Conservation (phyloP, 2,329 filamentous ascomycete genomes). For the Gnomoniopsis sp. region DNA sequence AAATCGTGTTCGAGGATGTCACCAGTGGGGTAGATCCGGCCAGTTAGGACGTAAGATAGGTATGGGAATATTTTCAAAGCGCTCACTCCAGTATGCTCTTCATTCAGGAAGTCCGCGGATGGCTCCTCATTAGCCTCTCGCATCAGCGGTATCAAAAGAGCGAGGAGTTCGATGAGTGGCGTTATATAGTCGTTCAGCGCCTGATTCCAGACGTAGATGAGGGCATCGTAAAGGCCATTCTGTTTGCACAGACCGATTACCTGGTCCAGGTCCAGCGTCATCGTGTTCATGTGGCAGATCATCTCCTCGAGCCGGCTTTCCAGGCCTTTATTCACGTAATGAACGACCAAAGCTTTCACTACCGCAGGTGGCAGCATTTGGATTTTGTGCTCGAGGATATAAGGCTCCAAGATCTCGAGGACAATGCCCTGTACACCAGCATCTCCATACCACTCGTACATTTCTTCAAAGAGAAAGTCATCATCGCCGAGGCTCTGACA, state of each 20-base stretch:
- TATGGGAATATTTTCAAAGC: constrained; percentile 94
- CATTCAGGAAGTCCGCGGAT: constrained; percentile 53
- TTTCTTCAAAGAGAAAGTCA: constrained; percentile 86
- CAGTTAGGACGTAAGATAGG: constrained; percentile 85
- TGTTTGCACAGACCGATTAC: constrained; percentile 88
- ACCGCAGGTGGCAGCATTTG: constrained; percentile 74
- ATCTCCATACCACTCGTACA: constrained; percentile 88
- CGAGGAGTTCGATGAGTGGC: constrained; percentile 78
- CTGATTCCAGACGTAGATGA: constrained; percentile 96
- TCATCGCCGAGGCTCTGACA: constrained; percentile 74
- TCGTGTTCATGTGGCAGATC: constrained; percentile 87
- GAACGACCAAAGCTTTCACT: constrained; percentile 78
- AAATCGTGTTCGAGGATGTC: constrained; percentile 68
- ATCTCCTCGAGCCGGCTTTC: constrained; percentile 85
- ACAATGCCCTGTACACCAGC: constrained; percentile 71
- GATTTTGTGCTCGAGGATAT: constrained; percentile 77
- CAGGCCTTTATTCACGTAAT: constrained; percentile 74
- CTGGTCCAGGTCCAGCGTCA: constrained; percentile 90
- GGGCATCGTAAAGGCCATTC: constrained; percentile 87
- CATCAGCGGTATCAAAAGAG: constrained; percentile 61
- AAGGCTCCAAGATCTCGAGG: constrained; percentile 82
- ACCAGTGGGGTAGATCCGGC: constrained; percentile 87
- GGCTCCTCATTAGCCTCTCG: constrained; percentile 50
- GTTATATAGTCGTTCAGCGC: constrained; percentile 87
- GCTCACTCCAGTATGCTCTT: constrained; percentile 62